Base-by-base conservation (phyloP, 129 eudicot genomes). In the Escallonia herrerae region DNA sequence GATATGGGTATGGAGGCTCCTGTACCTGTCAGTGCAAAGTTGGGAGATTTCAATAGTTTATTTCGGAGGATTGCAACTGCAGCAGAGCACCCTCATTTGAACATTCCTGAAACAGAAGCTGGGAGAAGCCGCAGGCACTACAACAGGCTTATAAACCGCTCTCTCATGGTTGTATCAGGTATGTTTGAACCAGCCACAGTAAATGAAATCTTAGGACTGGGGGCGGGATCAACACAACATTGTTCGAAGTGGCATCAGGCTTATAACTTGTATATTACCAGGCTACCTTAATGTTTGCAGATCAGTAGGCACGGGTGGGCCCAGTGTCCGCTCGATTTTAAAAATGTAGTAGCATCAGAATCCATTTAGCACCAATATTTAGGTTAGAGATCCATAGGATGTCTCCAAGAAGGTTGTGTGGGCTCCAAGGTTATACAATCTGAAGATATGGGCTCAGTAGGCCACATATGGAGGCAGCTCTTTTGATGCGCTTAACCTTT, bases 1-100 rank as follows among this genome's bases (percentile, higher is more conserved):
- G 96, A 93, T 76, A 81, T 93, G 91, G 99, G 96, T 44, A 88
- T 93, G 67, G 95, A 86, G 67, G 95, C 99, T 47, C 99, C 96
- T 77, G 82, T 93, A 64, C 96, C 96, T 41, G 80, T 89, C 73
- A 93, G 96, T 77, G 67, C 90, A 55, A 93, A 82, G 72, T 72
- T 88, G 64, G 90, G 91, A 55, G 96, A 89, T 76, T 81, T 85
- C 58, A 93, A 82, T 76, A 83, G 86, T 64, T 64, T 93, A 45
- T 93, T 79, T 67, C 63, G 82, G 37, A 88, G 90, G 83, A 82
- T 83, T 43, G 84, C 83, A 38, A 80, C 77, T 68, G 95, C 99
- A 8, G 99, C 99, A 22, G 96, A 93, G 64, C 95, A 79, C 59
- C 96, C 99, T 64, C 99, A 93, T 75, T 76, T 88, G 73, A 93